phyloP scores from a whole-genome alignment of 176 grass and related monocot genomes.

The Carex pumila region DNA sequence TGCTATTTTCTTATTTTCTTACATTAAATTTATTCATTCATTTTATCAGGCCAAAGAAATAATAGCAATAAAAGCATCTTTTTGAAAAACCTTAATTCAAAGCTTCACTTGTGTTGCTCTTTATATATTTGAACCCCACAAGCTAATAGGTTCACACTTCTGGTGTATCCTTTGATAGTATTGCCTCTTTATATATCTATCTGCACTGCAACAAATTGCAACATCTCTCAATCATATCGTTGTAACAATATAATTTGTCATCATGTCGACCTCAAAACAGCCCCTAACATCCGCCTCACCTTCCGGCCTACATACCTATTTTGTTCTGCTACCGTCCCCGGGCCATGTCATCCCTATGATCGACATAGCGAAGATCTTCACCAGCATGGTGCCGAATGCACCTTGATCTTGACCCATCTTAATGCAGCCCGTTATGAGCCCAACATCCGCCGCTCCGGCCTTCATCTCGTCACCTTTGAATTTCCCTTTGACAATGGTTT shows the following conservation, averaged over 20 bases:
- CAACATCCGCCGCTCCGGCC: neutral
- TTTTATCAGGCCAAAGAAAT: neutral
- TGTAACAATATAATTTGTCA: neutral
- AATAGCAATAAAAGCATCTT: neutral
- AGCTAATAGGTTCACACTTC: neutral
- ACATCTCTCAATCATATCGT: neutral
- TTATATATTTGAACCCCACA: neutral
- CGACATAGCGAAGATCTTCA: slow-evolving; percentile 17
- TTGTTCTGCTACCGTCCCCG: neutral
- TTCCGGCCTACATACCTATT: neutral
- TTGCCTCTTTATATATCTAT: neutral
- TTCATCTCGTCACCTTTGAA: neutral
- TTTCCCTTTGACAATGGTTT: slow-evolving; percentile 2
- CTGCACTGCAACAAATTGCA: neutral
- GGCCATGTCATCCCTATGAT: slow-evolving; percentile 25
- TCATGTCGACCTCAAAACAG: neutral
- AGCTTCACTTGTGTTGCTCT: neutral
- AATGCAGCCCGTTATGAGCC: neutral
- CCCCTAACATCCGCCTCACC: neutral
- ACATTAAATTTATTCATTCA: neutral
- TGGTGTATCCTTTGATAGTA: neutral
- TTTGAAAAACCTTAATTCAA: neutral
- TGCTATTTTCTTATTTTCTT: too few species aligned
- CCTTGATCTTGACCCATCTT: slow-evolving; percentile 5
- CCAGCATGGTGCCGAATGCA: slow-evolving; percentile 3